Evolutionary conservation across 306 rosid species (phyloP).

Genomic region (Astragalus glycyphyllos): DNA sequence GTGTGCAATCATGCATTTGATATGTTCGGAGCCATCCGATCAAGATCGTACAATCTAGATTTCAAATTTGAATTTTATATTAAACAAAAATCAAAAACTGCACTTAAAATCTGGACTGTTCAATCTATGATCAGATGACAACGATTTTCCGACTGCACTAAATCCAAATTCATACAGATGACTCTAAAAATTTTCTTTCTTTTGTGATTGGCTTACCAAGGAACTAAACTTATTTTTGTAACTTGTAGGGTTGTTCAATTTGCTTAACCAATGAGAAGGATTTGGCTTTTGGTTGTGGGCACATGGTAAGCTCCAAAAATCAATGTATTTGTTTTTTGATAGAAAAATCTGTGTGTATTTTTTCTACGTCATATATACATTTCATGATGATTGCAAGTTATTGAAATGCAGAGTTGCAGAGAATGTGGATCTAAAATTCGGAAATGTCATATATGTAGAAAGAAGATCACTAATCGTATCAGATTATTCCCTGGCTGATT

Average conservation of each 20-base stretch:
- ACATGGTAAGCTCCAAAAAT: conserved; percentile 42
- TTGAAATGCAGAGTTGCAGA: conserved; percentile 46
- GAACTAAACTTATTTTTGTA: neutral
- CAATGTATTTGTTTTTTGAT: neutral
- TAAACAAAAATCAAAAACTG: too few relatives aligned
- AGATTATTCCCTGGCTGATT: conserved; percentile 38
- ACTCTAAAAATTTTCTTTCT: too few relatives aligned
- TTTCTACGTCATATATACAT: neutral
- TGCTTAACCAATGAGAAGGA: conserved; percentile 46
- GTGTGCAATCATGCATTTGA: too few relatives aligned
- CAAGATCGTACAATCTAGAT: too few relatives aligned
- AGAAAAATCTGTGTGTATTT: neutral
- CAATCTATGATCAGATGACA: too few relatives aligned
- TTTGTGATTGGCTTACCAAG: neutral
- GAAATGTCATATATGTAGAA: conserved; percentile 49
- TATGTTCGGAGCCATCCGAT: too few relatives aligned
- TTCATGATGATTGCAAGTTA: neutral
- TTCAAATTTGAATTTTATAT: too few relatives aligned
- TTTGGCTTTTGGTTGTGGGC: conserved; percentile 54
- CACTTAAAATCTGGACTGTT: too few relatives aligned
- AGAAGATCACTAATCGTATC: conserved; percentile 30
- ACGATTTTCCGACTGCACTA: too few relatives aligned
- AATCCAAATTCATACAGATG: too few relatives aligned
- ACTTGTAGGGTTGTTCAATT: conserved; percentile 44
- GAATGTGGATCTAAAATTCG: conserved; percentile 47